Evolutionary conservation across 2,329 filamentous ascomycete genomes (phyloP).

Genomic region (Didymella pinodella): DNA sequence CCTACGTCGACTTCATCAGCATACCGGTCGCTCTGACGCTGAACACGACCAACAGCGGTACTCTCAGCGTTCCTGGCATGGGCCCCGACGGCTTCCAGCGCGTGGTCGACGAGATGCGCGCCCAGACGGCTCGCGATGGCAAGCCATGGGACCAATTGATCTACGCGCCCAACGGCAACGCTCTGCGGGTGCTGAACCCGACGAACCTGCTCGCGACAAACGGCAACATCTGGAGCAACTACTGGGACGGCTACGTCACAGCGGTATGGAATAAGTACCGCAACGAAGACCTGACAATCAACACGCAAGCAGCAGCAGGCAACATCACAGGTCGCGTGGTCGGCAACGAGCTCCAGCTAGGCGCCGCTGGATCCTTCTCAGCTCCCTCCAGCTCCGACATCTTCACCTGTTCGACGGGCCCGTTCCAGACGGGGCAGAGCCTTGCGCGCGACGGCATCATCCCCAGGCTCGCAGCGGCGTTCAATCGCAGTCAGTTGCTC

Average conservation of each 20-base stretch:
- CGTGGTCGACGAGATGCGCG: conserved; percentile 62
- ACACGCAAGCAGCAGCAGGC: conserved; percentile 70
- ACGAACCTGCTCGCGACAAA: conserved; percentile 58
- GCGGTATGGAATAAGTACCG: conserved; percentile 61
- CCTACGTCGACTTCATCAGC: conserved; percentile 77
- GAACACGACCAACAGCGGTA: conserved; percentile 51
- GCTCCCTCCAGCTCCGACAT: conserved; percentile 68
- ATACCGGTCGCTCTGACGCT: conserved; percentile 56
- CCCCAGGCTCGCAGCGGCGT: conserved; percentile 76
- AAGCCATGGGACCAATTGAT: conserved; percentile 68
- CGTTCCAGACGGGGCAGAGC: conserved; percentile 60
- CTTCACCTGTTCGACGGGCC: conserved; percentile 70
- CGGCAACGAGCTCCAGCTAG: conserved; percentile 53
- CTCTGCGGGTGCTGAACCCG: conserved; percentile 54
- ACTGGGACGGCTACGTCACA: conserved; percentile 62
- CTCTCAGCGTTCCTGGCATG: conserved; percentile 65
- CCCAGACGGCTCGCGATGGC: conserved; percentile 65
- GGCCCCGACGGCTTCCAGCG: conserved; percentile 63
- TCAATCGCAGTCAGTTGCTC: conserved; percentile 77
- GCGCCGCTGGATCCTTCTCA: conserved; percentile 57
- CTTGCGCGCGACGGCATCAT: conserved; percentile 65
- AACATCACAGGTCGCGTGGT: conserved; percentile 60
- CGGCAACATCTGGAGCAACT: conserved; percentile 57
- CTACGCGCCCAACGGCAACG: conserved; percentile 49
- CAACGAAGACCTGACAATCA: conserved; percentile 60